Evolutionary conservation across 1,139 yeast species (phyloP).

Genomic region (Blastobotrys elegans): DNA sequence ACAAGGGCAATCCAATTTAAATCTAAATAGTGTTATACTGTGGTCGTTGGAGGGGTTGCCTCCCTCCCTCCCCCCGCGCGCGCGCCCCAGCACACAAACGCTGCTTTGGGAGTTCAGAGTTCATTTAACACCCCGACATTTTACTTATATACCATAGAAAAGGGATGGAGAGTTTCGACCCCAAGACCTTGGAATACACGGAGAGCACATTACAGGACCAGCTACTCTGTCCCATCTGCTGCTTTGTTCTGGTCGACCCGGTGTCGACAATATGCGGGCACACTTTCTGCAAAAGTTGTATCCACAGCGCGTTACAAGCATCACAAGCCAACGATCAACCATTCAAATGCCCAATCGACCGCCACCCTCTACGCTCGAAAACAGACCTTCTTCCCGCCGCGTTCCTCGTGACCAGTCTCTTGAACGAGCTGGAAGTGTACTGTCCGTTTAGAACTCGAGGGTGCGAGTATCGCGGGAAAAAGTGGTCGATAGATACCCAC

Average conservation of each 20-base stretch:
- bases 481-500: slow-evolving; percentile 59
- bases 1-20: too few species aligned
- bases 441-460: slow-evolving; percentile 55
- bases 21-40: too few species aligned
- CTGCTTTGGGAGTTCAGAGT: too few species aligned
- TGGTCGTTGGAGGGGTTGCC: too few species aligned
- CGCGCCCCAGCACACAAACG: too few species aligned
- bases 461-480: slow-evolving; percentile 52
- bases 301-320: slow-evolving; percentile 18
- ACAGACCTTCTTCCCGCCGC: slow-evolving; percentile 60
- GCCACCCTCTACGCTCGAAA: slow-evolving; percentile 41
- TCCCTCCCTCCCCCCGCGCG: too few species aligned
- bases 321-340: slow-evolving; percentile 16
- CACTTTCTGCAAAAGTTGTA: slow-evolving; percentile 32
- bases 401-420: slow-evolving; percentile 51
- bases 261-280: slow-evolving; percentile 35
- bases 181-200: slow-evolving; percentile 32
- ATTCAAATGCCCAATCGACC: slow-evolving; percentile 56
- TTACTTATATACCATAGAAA: too few species aligned
- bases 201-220: slow-evolving; percentile 40
- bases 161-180: slow-evolving; percentile 9
- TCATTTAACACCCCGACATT: too few species aligned
- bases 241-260: slow-evolving; percentile 32
- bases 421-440: slow-evolving; percentile 54
- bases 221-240: slow-evolving; percentile 35